Conservation (phyloP, 768 basidiomycete genomes). For the Dacryopinax primogenitus region DNA sequence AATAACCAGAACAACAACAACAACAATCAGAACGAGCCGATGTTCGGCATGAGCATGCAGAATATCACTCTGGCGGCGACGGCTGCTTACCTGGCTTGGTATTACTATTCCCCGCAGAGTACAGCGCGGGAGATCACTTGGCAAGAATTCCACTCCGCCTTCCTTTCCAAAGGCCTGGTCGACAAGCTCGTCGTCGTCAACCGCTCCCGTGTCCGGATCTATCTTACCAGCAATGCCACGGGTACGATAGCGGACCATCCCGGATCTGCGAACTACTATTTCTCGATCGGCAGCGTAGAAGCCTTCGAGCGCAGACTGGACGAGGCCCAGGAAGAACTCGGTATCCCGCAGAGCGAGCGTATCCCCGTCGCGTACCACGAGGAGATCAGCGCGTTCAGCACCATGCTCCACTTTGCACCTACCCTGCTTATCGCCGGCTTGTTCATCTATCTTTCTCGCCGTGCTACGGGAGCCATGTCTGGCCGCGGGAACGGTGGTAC, state of each 20-base stretch:
- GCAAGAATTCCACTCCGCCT: slow-evolving; percentile 97
- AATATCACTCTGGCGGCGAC: slow-evolving; percentile 18
- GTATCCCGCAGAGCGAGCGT: slow-evolving; percentile 81
- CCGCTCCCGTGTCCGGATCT: slow-evolving; percentile 77
- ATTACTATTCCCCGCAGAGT: slow-evolving; percentile 31
- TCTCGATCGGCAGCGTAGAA: slow-evolving; percentile 96
- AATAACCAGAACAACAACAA: too few relatives aligned
- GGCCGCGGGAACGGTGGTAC: slow-evolving; percentile 42
- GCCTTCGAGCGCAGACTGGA: slow-evolving; percentile 92
- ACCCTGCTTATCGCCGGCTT: slow-evolving; percentile 84
- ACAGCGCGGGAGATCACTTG: slow-evolving; percentile 85
- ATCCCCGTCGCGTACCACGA: slow-evolving; percentile 96
- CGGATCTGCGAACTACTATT: slow-evolving; percentile 59
- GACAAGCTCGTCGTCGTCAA: slow-evolving; percentile 89
- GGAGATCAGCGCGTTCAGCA: slow-evolving; percentile 72
- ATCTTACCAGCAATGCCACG: slow-evolving; percentile 80
- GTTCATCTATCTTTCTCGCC: slow-evolving; percentile 71
- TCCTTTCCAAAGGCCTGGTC: slow-evolving; percentile 92
- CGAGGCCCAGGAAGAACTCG: slow-evolving; percentile 82
- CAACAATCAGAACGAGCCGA: not conserved
- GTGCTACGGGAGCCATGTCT: slow-evolving; percentile 41
- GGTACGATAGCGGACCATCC: slow-evolving; percentile 53
- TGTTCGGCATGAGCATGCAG: not conserved
- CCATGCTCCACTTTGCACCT: slow-evolving; percentile 84
- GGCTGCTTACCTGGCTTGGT: slow-evolving; percentile 49